These are phyloP conservation scores for Boletus edulis DNA, from an alignment of 768 basidiomycete species.

Conservation along the genomic window DNA sequence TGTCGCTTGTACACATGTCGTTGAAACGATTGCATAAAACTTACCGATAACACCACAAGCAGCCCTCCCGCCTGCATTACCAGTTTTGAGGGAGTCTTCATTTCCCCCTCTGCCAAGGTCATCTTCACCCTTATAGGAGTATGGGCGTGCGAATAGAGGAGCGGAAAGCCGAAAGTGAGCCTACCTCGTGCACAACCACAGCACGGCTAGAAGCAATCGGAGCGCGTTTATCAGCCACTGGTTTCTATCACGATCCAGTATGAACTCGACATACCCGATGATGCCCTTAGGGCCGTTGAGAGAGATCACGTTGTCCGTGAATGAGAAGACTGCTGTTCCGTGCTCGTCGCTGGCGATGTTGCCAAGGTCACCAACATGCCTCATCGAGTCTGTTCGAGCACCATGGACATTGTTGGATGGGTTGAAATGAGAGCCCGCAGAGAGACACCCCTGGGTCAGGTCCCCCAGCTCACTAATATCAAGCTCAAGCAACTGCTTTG, in stretches of 20 bases:
- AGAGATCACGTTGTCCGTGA: conserved; percentile 60
- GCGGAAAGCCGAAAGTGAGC: not conserved
- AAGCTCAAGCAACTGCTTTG: conserved; percentile 18
- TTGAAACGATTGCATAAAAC: conserved; percentile 8
- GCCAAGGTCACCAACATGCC: conserved; percentile 78
- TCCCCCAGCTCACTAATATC: conserved; percentile 48
- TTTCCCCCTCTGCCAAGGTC: conserved; percentile 73
- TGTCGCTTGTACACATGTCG: not conserved
- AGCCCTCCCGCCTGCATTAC: conserved; percentile 72
- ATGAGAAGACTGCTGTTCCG: conserved; percentile 56
- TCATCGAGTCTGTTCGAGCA: conserved; percentile 46
- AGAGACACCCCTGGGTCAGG: conserved; percentile 59
- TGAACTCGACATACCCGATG: conserved; percentile 51
- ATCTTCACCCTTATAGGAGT: conserved; percentile 56
- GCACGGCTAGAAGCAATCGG: conserved; percentile 46
- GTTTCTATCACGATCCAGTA: not conserved
- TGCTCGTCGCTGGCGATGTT: conserved; percentile 62
- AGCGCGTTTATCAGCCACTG: conserved; percentile 1
- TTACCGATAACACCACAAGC: conserved; percentile 82
- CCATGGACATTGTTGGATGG: conserved; percentile 66
- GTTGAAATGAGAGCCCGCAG: conserved; percentile 78
- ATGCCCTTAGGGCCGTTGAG: conserved; percentile 68
- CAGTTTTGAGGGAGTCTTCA: conserved; percentile 71
- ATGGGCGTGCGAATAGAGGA: conserved; percentile 8
- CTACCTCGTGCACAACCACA: conserved; percentile 72